A percentile compares a stretch with the other conserved stretches of the same genome.
Conservation (phyloP, 345 rosid species). For the Pugionium cornutum region DNA sequence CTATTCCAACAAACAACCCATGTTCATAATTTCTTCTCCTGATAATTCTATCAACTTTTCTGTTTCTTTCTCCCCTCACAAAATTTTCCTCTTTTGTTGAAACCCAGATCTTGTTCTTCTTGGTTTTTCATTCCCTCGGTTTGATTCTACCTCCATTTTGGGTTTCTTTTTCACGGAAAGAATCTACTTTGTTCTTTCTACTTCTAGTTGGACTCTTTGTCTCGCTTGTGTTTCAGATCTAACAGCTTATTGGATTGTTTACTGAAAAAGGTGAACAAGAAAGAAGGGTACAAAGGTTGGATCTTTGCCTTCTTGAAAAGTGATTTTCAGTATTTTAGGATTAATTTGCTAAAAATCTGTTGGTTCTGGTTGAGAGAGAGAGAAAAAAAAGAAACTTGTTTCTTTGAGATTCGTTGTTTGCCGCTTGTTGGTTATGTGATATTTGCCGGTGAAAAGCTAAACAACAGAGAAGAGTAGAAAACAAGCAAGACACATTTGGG, state of each 20-base stretch:
- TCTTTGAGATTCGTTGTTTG: constrained; percentile 2
- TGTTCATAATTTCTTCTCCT: constrained; percentile 48
- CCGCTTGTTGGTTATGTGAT: not conserved
- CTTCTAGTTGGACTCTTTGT: constrained; percentile 26
- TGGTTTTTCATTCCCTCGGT: not conserved
- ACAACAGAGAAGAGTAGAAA: constrained; percentile 6
- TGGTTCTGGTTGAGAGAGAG: constrained; percentile 10
- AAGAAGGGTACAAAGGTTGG: not conserved
- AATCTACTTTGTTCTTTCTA: constrained; percentile 27
- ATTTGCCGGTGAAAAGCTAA: not conserved
- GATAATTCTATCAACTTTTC: constrained; percentile 44
- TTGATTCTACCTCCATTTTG: constrained; percentile 8
- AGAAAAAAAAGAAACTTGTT: not conserved
- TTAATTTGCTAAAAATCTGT: constrained; percentile 12
- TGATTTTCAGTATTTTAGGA: constrained; percentile 10
- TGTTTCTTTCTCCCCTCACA: constrained; percentile 9
- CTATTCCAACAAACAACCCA: constrained; percentile 56
- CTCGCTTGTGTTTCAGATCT: constrained; percentile 34
- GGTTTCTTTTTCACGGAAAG: constrained; percentile 2
- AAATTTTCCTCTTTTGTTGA: constrained; percentile 19
- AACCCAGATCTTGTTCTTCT: constrained; percentile 26
- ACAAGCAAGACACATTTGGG: constrained; percentile 9
- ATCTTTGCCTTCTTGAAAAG: constrained; percentile 19
- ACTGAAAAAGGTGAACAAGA: constrained; percentile 2
- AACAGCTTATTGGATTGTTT: constrained; percentile 1